Conservation (phyloP, 1,284 basidiomycete species). For the Gymnopus androsaceus region DNA sequence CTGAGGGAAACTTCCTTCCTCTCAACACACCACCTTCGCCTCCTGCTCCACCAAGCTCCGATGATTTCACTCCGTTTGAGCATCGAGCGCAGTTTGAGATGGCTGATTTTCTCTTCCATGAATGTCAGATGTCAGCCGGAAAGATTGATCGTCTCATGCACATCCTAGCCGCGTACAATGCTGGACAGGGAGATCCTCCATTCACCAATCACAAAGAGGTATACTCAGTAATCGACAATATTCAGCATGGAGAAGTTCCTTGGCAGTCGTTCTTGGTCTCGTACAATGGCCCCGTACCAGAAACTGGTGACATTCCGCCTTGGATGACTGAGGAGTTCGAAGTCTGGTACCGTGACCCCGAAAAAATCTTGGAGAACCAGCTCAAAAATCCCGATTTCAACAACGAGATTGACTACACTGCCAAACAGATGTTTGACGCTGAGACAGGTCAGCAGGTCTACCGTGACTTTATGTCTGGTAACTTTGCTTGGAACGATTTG, state of each 20-base stretch:
- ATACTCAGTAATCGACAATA: slow-evolving; percentile 28
- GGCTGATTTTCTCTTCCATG: too few relatives aligned
- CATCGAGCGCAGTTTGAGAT: too few relatives aligned
- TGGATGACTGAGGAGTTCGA: slow-evolving; percentile 27
- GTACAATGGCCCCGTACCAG: too few relatives aligned
- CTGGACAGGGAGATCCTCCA: too few relatives aligned
- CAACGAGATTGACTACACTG: slow-evolving; percentile 17
- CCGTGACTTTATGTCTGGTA: slow-evolving; percentile 29
- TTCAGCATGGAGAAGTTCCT: slow-evolving; percentile 25
- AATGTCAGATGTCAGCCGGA: too few relatives aligned
- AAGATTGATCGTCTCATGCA: too few relatives aligned
- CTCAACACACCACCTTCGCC: too few relatives aligned
- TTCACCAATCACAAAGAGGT: slow-evolving; percentile 26
- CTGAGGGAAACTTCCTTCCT: too few relatives aligned
- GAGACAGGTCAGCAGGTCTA: slow-evolving; percentile 20
- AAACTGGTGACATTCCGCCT: slow-evolving; percentile 17
- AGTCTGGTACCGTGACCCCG: slow-evolving; percentile 25
- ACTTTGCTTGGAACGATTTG: slow-evolving; percentile 27
- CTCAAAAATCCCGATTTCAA: slow-evolving; percentile 20
- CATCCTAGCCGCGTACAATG: too few relatives aligned
- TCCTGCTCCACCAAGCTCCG: too few relatives aligned
- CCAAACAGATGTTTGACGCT: slow-evolving; percentile 23
- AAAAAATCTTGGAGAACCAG: slow-evolving; percentile 14
- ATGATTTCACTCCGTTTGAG: too few relatives aligned
- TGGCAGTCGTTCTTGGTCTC: slow-evolving; percentile 27